phyloP scores from a whole-genome alignment of 1,284 basidiomycete genomes.

The Clitocybe nebularis region DNA sequence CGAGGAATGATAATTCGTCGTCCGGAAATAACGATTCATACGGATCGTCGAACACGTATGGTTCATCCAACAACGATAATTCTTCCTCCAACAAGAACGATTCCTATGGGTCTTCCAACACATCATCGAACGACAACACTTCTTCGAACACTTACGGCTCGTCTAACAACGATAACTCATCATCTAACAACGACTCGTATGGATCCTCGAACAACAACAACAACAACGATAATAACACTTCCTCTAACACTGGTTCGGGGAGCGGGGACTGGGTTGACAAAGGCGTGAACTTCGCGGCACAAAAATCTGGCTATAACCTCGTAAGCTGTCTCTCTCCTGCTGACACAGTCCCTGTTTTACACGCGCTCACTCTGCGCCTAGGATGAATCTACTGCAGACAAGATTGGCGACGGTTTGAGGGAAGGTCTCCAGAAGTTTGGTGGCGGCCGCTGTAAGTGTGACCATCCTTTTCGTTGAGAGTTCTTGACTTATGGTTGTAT shows the following conservation, averaged over 20 bases:
- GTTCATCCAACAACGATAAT: slow-evolving; percentile 18
- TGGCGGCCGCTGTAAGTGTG: slow-evolving; percentile 21
- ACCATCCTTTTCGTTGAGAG: background rate
- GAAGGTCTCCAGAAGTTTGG: slow-evolving; percentile 37
- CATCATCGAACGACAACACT: slow-evolving; percentile 15
- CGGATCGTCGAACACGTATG: slow-evolving; percentile 16
- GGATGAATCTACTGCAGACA: slow-evolving; percentile 30
- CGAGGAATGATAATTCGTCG: slow-evolving; percentile 10
- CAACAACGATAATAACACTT: slow-evolving; percentile 12
- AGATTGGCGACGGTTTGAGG: slow-evolving; percentile 32
- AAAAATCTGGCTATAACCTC: slow-evolving; percentile 42
- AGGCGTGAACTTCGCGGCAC: slow-evolving; percentile 37
- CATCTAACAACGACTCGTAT: slow-evolving; percentile 15
- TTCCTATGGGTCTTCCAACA: slow-evolving; percentile 22
- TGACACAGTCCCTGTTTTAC: background rate
- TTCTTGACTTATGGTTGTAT: no score
- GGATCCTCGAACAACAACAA: slow-evolving; percentile 16
- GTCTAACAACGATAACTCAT: slow-evolving; percentile 17
- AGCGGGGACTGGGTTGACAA: slow-evolving; percentile 34
- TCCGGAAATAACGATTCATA: slow-evolving; percentile 14
- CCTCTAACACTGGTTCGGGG: background rate
- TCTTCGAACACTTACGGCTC: slow-evolving; percentile 23
- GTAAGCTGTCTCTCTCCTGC: slow-evolving; percentile 28
- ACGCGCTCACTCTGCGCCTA: slow-evolving; percentile 10
- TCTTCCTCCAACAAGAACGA: slow-evolving; percentile 21